phyloP scores from a whole-genome alignment of 2,329 filamentous ascomycete species.

The Metarhizium brunneum region DNA sequence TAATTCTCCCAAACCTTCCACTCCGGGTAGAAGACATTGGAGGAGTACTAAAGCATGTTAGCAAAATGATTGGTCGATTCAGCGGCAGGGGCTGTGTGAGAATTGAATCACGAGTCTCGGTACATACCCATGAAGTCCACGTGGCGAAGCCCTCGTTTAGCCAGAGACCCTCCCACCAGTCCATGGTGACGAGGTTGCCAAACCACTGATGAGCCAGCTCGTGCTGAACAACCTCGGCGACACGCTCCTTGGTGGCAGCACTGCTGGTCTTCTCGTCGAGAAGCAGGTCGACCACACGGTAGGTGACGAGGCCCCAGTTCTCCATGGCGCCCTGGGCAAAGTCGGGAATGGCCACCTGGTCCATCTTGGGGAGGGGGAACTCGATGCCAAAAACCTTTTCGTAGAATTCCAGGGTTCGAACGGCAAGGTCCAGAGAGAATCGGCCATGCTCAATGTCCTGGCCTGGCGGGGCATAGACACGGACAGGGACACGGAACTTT shows the following conservation, averaged over 20 bases:
- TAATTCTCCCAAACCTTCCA: constrained; percentile 98
- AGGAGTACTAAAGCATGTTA: constrained; percentile 52
- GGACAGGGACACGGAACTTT: constrained; percentile 80
- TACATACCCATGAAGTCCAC: constrained; percentile 28
- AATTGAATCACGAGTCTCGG: background rate
- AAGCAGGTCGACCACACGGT: constrained; percentile 73
- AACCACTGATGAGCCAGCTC: constrained; percentile 98
- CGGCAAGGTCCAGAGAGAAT: constrained; percentile 84
- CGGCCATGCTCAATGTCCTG: constrained; percentile 83
- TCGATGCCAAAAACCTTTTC: constrained; percentile 69
- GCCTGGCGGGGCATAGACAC: constrained; percentile 88
- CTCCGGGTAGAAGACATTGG: constrained; percentile 91
- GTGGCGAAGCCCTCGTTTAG: constrained; percentile 84
- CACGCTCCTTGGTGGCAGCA: constrained; percentile 81
- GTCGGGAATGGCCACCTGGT: constrained; percentile 87
- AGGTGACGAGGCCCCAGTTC: constrained; percentile 95
- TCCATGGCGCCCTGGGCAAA: constrained; percentile 97
- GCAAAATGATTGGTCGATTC: background rate
- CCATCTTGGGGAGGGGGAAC: constrained; percentile 37
- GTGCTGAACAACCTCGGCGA: constrained; percentile 93
- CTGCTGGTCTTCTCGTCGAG: constrained; percentile 88
- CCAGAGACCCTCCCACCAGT: constrained; percentile 97
- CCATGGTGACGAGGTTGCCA: constrained; percentile 94
- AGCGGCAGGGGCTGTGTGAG: background rate
- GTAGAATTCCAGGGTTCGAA: constrained; percentile 85